Evolutionary conservation across 257 asterid species (phyloP), one percentile per base, ranked within the genome.

Genomic region (Solanum gracilifrons): DNA sequence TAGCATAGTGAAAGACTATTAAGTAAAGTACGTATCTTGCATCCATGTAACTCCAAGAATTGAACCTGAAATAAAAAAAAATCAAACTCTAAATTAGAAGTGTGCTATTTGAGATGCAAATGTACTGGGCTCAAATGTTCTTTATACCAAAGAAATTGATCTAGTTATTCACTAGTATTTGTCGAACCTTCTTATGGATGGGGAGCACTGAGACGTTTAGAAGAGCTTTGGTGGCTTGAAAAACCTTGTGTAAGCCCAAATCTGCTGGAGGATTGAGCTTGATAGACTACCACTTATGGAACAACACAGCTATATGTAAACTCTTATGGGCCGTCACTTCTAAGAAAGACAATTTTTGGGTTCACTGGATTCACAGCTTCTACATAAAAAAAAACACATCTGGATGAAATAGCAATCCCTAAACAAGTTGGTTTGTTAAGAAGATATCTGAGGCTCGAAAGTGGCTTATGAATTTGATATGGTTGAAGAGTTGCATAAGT

Each of bases 261-360:
- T 55, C n/a, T 55, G n/a, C 0, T 55, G 4, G 10, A 55, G n/a
- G 64, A 55, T 6, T 18, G n/a, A 18, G 10, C 64, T 18, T 55
- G 64, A 55, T 18, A 18, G 10, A 55, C 64, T 55, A 55, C 4
- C n/a, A 55, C 64, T 18, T 18, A 18, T 55, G 64, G 64, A 55
- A 55, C 64, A 18, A 55, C 8, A 7, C 9, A 55, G n/a, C 4
- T 7, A 55, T 55, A 20, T 18, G 10, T 55, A 18, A 55, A 55
- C 64, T 55, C 11, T 55, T 2, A 0, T 55, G 4, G n/a, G n/a
- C 0, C 1, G 0, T 18, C n/a, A n/a, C n/a, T 7, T 6, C 2
- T 55, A 55, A 55, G 64, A 55, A 55, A 55, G 25, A 55, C 11
- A 18, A 18, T 55, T 18, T 16, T 15, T 51, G 3, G 23, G 60